Conservation (phyloP, 2,329 filamentous ascomycete genomes). For the Dactylellina leptospora region DNA sequence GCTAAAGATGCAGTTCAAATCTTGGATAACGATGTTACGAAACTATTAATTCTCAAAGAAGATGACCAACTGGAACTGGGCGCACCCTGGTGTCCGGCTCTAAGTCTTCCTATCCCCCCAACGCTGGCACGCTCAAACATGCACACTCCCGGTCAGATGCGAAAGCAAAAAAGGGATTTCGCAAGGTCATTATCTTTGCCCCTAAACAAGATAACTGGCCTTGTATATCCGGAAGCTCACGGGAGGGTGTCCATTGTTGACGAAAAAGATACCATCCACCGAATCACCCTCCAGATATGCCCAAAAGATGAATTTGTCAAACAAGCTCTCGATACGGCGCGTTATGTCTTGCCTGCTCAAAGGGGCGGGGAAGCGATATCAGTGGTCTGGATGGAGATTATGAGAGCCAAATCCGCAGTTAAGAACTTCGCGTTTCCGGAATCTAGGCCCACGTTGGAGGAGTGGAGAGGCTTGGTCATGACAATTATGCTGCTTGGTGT, state of each 20-base stretch:
- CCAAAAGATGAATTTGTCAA: constrained; percentile 56
- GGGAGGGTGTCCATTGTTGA: constrained; percentile 57
- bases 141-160: constrained; percentile 56
- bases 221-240: constrained; percentile 55
- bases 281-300: constrained; percentile 55
- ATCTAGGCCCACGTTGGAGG: constrained; percentile 52
- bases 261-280: constrained; percentile 55
- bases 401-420: constrained; percentile 42
- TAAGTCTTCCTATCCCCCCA: constrained; percentile 54
- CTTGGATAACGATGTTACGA: constrained; percentile 55
- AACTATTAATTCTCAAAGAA: constrained; percentile 55
- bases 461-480: constrained; percentile 57
- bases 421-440: constrained; percentile 47
- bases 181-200: constrained; percentile 55
- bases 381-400: constrained; percentile 56
- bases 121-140: constrained; percentile 56
- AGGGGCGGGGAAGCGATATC: constrained; percentile 55
- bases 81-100: constrained; percentile 55
- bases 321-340: constrained; percentile 55
- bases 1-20: constrained; percentile 57
- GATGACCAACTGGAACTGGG: constrained; percentile 55
- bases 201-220: constrained; percentile 54
- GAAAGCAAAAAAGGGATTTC: constrained; percentile 57
- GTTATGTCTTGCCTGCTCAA: constrained; percentile 54
- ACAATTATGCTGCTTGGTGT: constrained; percentile 56